Evolutionary conservation across 2,329 filamentous ascomycete genomes (phyloP), one percentile per base, ranked within the genome.

Genomic region (Cyphellophora europaea): DNA sequence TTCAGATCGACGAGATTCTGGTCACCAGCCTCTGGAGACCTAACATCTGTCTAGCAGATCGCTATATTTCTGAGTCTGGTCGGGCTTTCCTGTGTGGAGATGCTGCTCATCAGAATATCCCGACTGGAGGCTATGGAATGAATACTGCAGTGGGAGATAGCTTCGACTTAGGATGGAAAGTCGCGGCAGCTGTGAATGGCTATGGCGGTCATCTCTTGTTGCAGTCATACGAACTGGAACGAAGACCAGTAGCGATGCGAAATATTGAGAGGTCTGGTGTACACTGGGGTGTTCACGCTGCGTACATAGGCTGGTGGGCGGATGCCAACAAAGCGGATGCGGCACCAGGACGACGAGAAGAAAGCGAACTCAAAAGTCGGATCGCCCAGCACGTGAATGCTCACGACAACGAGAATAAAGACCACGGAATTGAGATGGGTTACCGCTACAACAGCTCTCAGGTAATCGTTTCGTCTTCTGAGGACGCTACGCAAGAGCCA

Each of bases 81-180:
- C 42, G 44, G 3, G 43, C 55, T 2, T 52, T 58, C n/a, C 48
- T 59, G 2, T 52, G 49, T 5, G 55, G 55, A 3, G 56, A 60
- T 37, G 41, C 53, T 25, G 57, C 58, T 5, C 58, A 62, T 37
- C 45, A 50, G 15, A 54, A 51, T 12, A 48, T 52, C n/a, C 55
- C 57, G 1, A 48, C 47, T 3, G 58, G 59, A 3, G 59, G 57
- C 0, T 57, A 60, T 30, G 60, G 59, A 3, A 53, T 60, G 47
- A 62, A 62, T 36, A 58, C 43, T 5, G 58, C 54, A 1, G 43
- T 62, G 2, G 50, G 47, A 6, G 59, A 63, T 36, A 54, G 50
- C 3, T 45, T 55, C 25, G 53, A 58, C 36, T 41, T 63, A 3
- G 53, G 49, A 13, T 62, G 57, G 58, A 54, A 53, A 19, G 41